phyloP scores from a whole-genome alignment of 768 basidiomycete species.

The Panaeolus cyanescens region DNA sequence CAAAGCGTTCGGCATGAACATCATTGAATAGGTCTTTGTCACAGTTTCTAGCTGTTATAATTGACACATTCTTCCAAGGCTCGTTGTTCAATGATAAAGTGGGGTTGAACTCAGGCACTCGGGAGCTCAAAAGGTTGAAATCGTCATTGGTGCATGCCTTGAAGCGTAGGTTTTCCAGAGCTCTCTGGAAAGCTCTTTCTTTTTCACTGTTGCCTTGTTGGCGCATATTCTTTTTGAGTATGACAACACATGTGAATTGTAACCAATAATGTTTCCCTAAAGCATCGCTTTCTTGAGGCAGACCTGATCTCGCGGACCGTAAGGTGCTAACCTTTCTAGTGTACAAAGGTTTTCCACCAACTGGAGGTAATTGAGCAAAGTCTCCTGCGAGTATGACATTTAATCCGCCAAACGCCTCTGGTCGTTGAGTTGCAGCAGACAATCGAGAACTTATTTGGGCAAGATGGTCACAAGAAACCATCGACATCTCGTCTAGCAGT shows the following conservation, averaged over 20 bases:
- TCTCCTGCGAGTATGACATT: conserved; percentile 42
- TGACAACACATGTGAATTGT: conserved; percentile 4
- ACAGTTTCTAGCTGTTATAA: conserved; percentile 30
- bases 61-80: conserved; percentile 30
- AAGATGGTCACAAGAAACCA: conserved; percentile 32
- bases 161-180: conserved; percentile 22
- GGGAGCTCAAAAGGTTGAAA: conserved; percentile 25
- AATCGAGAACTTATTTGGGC: conserved; percentile 25
- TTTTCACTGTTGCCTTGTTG: conserved; percentile 21
- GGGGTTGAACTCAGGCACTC: too few species aligned
- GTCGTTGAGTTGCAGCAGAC: conserved; percentile 12
- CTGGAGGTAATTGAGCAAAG: conserved; percentile 41
- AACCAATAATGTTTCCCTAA: conserved; percentile 24
- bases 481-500: conserved; percentile 43
- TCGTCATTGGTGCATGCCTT: conserved; percentile 32
- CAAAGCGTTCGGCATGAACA: conserved; percentile 27
- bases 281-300: conserved; percentile 32
- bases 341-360: conserved; percentile 19
- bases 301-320: conserved; percentile 20
- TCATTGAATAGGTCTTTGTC: conserved; percentile 33
- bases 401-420: conserved; percentile 34
- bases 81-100: too few species aligned
- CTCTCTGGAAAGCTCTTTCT: conserved; percentile 29
- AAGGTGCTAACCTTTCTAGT: not conserved
- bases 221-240: conserved; percentile 35